Base-by-base conservation (phyloP, 2,329 filamentous ascomycete species). In the Paraphaeosphaeria sporulosa region DNA sequence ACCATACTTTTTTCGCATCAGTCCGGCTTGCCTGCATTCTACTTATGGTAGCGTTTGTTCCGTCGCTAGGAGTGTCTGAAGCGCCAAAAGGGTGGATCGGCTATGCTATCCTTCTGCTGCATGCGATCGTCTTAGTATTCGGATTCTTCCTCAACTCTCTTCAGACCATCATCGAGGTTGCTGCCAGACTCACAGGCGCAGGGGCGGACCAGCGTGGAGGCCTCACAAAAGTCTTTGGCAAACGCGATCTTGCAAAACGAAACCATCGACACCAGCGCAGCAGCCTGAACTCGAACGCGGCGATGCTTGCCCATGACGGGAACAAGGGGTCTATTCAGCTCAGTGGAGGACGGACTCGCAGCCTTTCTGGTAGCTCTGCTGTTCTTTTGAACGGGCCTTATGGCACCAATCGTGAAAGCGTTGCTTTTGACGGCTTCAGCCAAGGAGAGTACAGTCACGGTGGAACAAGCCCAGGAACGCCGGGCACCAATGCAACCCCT, bases 91-190 rank as follows among this genome's bases (percentile, higher is more conserved):
- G 94, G 4, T 99, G 95, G 95, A 91, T 98, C 66, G 95, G 94
- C 40, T 99, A 99, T 75, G 88, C 90, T 27, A 96, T 98, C 58
- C 83, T 99, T 50, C 78, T 96, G 30, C 86, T 97, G 38, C 95
- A 99, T 73, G 94, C 87, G 3, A 85, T 90, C 62, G 92, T 97
- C 0, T 81, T 99, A 23, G 84, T 97, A 3, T 92, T 98, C 69
- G 94, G 93, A 1, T 99, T 98, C 81, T 92, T 97, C 76, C 82
- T 99, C 43, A 97, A 97, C 74, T 91, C 95, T 1, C 76, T 97
- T 7, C 93, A 97, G 75, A 97, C 94, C 0, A 85, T 97, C 44
- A 86, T 97, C 43, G 95, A 99, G 77, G 93, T 99, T 9, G 83
- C 89, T 52, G 93, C 94, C 27, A 87, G 94, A 55, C 83, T 95